These are phyloP conservation scores for Datura wrightii DNA, from an alignment of 257 asterid genomes.

Conservation along the genomic window DNA sequence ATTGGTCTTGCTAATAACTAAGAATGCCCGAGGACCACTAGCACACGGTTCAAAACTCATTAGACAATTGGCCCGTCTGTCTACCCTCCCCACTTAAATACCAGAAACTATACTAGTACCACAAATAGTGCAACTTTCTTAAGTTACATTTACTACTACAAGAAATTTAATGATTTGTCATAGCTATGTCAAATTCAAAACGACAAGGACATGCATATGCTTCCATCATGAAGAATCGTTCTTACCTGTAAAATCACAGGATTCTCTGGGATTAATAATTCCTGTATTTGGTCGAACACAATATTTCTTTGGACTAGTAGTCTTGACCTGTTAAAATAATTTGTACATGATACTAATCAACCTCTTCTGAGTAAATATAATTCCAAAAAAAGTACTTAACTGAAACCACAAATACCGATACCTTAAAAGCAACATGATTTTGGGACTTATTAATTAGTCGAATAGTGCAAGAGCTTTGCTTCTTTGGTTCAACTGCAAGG, in stretches of 20 bases:
- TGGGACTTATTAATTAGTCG: constrained; percentile 44
- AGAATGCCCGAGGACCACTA: background rate
- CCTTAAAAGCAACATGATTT: constrained; percentile 54
- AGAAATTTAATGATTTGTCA: constrained; percentile 7
- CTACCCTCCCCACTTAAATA: background rate
- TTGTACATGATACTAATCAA: constrained; percentile 12
- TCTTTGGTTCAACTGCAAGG: constrained; percentile 47
- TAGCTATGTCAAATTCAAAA: background rate
- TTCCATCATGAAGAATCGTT: background rate
- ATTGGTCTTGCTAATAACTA: background rate
- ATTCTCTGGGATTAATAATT: constrained; percentile 45
- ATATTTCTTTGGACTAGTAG: constrained; percentile 60
- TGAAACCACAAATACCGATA: constrained; percentile 7
- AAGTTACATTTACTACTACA: background rate
- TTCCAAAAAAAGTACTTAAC: background rate
- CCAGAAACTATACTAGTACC: constrained; percentile 12
- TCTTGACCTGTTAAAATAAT: constrained; percentile 52
- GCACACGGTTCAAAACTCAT: background rate
- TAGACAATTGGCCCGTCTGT: background rate
- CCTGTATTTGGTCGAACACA: constrained; percentile 60
- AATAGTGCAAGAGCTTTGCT: constrained; percentile 50
- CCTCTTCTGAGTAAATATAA: background rate
- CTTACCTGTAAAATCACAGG: constrained; percentile 42
- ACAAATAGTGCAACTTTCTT: background rate
- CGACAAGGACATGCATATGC: background rate